Conservation (phyloP, 2,329 filamentous ascomycete genomes). For the Talaromyces verruculosus region DNA sequence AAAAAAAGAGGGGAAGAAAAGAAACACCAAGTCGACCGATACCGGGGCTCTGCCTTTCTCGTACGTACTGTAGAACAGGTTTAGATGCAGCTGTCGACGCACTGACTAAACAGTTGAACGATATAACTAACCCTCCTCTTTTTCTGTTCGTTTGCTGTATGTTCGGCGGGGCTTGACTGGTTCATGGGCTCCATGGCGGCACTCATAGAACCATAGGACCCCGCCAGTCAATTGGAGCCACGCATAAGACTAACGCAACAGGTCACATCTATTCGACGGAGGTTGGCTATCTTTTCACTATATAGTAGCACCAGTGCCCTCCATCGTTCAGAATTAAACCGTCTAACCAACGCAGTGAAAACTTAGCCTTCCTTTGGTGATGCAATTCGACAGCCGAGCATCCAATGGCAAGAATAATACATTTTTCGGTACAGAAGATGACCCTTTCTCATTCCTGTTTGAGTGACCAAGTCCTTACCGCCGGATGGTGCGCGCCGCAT, state of each 20-base stretch:
- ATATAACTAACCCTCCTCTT: background rate
- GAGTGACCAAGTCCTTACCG: slow-evolving; percentile 4
- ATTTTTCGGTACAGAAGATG: background rate
- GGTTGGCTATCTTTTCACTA: slow-evolving; percentile 6
- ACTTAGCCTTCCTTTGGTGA: background rate
- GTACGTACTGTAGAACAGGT: background rate
- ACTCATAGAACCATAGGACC: slow-evolving; percentile 1
- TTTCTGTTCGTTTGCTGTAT: background rate
- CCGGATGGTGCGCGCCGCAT: background rate
- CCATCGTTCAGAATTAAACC: background rate
- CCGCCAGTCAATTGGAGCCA: slow-evolving; percentile 23
- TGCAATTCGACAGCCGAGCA: slow-evolving; percentile 2
- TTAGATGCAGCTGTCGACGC: slow-evolving; percentile 8
- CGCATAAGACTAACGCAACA: slow-evolving; percentile 22
- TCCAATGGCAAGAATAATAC: background rate
- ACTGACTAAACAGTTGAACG: background rate
- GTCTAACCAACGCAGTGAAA: background rate
- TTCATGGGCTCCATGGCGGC: slow-evolving; percentile 2
- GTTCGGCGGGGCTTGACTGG: slow-evolving; percentile 3
- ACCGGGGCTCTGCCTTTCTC: background rate
- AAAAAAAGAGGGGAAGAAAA: background rate
- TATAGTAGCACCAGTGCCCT: background rate
- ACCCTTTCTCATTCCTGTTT: background rate
- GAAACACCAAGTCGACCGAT: background rate
- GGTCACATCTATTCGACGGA: slow-evolving; percentile 12